Conservation (phyloP, 371 early-diverging fungal genomes). For the Smittium mucronatum region DNA sequence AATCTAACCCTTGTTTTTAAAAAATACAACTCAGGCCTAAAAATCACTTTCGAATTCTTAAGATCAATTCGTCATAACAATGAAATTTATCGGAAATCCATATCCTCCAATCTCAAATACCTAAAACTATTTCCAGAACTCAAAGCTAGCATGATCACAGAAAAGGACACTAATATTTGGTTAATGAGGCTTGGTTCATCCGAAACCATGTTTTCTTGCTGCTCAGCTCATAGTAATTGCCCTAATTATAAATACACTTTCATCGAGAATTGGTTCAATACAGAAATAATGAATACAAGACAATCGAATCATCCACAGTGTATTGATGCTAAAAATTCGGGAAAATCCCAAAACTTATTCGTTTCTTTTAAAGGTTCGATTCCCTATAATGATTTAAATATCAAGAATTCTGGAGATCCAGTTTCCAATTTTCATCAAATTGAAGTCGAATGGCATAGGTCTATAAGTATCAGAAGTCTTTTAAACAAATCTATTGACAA, state of each 20-base stretch:
- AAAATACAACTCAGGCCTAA: constrained; percentile 1
- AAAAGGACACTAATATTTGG: not conserved
- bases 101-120: not conserved
- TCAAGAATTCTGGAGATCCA: too few relatives aligned
- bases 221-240: not conserved
- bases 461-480: too few relatives aligned
- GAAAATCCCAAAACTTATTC: too few relatives aligned
- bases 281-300: too few relatives aligned
- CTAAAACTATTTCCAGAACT: not conserved
- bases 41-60: not conserved
- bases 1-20: not conserved
- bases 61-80: not conserved
- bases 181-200: not conserved
- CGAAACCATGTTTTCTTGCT: not conserved
- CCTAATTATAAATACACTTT: not conserved
- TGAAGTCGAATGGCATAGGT: too few relatives aligned
- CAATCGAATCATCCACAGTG: too few relatives aligned
- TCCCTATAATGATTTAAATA: too few relatives aligned
- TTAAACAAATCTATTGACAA: too few relatives aligned
- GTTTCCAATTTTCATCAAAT: too few relatives aligned
- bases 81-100: not conserved
- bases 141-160: not conserved
- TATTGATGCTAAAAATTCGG: too few relatives aligned
- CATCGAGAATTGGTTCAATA: not conserved
- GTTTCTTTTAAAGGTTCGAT: too few relatives aligned